phyloP scores from a whole-genome alignment of 2,329 filamentous ascomycete genomes.

The Alternaria sp. region DNA sequence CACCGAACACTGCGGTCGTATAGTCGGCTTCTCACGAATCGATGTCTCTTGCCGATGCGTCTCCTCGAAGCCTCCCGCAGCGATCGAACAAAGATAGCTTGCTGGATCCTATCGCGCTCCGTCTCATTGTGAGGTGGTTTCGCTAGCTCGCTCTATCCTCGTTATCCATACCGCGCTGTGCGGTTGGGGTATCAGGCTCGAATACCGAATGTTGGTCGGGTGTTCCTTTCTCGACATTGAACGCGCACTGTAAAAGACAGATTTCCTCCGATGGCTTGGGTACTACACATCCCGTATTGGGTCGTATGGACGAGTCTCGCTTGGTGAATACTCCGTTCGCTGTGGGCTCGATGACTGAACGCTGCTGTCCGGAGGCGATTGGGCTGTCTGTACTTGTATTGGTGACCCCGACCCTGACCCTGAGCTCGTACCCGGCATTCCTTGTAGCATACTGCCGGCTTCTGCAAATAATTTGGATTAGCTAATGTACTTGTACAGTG shows the following conservation, averaged over 20 bases:
- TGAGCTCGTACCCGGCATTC: conserved; percentile 38
- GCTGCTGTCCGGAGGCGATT: conserved; percentile 38
- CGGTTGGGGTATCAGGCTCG: conserved; percentile 31
- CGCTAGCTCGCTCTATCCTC: conserved; percentile 11
- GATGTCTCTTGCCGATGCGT: conserved; percentile 11
- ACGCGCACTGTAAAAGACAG: conserved; percentile 28
- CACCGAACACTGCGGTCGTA: conserved; percentile 16
- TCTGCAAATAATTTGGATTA: conserved; percentile 44
- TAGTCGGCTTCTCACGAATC: conserved; percentile 17
- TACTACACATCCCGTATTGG: conserved; percentile 49
- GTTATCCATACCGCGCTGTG: conserved; percentile 14
- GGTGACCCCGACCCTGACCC: conserved; percentile 30
- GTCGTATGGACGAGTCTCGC: conserved; percentile 47
- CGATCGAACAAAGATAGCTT: conserved; percentile 8
- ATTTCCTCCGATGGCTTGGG: conserved; percentile 21
- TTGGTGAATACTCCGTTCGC: conserved; percentile 44
- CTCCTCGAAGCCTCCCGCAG: conserved; percentile 13
- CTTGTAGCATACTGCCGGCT: conserved; percentile 48
- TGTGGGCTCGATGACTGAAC: conserved; percentile 42
- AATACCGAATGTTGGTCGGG: conserved; percentile 23
- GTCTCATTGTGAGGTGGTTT: conserved; percentile 11
- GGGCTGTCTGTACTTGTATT: conserved; percentile 38
- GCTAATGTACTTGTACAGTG: conserved; percentile 35
- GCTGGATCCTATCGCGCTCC: conserved; percentile 10
- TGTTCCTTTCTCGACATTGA: conserved; percentile 21